Conservation (phyloP, 2,329 filamentous ascomycete species). For the Fusarium floridanum region DNA sequence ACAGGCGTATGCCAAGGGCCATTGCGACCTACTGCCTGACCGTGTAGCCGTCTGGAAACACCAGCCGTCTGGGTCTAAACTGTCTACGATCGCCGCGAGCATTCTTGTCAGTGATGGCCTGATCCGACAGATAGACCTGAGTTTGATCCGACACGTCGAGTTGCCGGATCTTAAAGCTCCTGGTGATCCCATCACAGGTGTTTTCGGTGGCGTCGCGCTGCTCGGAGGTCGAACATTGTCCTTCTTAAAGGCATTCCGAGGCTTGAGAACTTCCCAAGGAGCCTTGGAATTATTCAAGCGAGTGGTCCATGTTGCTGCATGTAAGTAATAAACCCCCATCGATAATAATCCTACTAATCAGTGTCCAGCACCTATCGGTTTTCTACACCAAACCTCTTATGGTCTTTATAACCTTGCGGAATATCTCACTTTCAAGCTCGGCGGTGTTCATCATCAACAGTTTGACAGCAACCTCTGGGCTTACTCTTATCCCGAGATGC, state of each 20-base stretch:
- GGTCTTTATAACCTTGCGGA: neutral
- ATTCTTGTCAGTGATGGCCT: neutral
- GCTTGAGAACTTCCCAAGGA: neutral
- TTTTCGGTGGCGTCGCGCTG: neutral
- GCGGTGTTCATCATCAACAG: neutral
- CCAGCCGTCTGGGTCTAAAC: neutral
- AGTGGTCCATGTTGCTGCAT: neutral
- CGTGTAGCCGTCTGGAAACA: neutral
- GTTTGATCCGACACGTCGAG: neutral
- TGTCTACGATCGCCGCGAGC: neutral
- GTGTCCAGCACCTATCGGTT: neutral
- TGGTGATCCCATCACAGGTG: neutral
- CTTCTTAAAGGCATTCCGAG: neutral
- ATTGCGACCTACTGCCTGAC: neutral
- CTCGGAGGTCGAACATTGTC: neutral
- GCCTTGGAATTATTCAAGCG: neutral
- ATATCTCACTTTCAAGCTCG: neutral
- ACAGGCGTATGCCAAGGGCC: neutral
- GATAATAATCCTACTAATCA: neutral
- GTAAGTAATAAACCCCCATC: neutral
- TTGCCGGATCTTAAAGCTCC: neutral
- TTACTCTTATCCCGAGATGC: neutral
- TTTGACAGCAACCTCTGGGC: conserved; percentile 7
- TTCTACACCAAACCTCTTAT: neutral
- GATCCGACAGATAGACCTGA: neutral